Conservation (phyloP, 441 rosid genomes). For the Brassica hybrid region DNA sequence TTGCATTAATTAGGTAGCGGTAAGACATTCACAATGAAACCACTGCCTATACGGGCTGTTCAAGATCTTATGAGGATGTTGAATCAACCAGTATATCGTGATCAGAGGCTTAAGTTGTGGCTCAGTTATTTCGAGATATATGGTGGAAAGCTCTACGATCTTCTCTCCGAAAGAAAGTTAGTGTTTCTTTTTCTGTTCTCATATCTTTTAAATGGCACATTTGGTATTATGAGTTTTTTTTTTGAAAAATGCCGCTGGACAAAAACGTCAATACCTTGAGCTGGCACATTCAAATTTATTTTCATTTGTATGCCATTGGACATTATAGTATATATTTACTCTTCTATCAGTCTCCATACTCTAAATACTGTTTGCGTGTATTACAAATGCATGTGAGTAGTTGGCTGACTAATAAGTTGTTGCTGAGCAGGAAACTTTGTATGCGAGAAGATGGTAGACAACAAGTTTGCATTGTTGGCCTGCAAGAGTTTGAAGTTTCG, state of each 20-base stretch:
- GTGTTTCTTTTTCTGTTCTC: constrained; percentile 42
- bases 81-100: constrained; percentile 85
- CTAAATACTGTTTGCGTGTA: constrained; percentile 15
- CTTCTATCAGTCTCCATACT: constrained; percentile 4
- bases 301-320: constrained; percentile 23
- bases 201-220: constrained; percentile 9
- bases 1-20: constrained; percentile 92
- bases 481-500: constrained; percentile 95
- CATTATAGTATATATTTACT: not conserved
- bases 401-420: constrained; percentile 42
- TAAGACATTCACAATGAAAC: constrained; percentile 99
- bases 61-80: constrained; percentile 88
- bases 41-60: constrained; percentile 88
- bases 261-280: not conserved
- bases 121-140: constrained; percentile 97
- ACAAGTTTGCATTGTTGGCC: constrained; percentile 98
- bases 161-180: constrained; percentile 91
- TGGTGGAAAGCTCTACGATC: constrained; percentile 97
- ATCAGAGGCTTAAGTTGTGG: constrained; percentile 94
- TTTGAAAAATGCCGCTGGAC: not conserved
- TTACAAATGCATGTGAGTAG: not conserved
- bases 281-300: constrained; percentile 1
- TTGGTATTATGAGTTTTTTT: not conserved
- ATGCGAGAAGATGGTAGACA: constrained; percentile 99
- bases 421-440: constrained; percentile 80